Evolutionary conservation across 495 filamentous ascomycete genomes (phyloP).

Genomic region (Podospora australis): DNA sequence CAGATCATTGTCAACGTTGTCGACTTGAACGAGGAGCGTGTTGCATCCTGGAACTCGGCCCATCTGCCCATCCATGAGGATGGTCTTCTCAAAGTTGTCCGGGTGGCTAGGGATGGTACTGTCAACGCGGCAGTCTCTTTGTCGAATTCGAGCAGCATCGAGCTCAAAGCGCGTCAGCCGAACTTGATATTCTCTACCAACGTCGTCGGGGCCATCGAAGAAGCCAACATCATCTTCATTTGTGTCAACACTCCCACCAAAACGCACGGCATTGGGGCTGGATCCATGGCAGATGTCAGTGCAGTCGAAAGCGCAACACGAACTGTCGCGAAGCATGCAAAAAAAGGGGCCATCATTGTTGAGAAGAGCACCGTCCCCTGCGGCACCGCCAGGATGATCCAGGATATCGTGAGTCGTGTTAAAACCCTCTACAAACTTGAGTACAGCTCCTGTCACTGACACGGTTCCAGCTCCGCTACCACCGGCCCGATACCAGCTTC

Average conservation of each 20-base stretch:
- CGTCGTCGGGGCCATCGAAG: constrained; percentile 50
- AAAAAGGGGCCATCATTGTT: constrained; percentile 64
- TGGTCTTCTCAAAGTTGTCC: constrained; percentile 61
- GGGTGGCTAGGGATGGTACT: constrained; percentile 53
- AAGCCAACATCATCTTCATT: constrained; percentile 71
- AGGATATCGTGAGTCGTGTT: constrained; percentile 49
- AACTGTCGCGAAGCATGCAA: constrained; percentile 60
- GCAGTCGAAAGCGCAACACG: constrained; percentile 64
- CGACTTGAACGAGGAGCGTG: constrained; percentile 58
- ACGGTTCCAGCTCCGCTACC: constrained; percentile 30
- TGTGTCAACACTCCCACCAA: constrained; percentile 82
- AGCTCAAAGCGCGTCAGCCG: constrained; percentile 32
- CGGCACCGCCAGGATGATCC: constrained; percentile 64
- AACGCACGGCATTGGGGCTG: constrained; percentile 60
- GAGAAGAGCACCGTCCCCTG: constrained; percentile 84
- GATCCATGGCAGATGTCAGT: constrained; percentile 64
- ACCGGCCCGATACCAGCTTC: constrained; percentile 56
- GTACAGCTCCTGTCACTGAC: neutral
- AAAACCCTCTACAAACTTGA: too few species aligned
- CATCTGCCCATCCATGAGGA: constrained; percentile 75
- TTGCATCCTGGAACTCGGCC: constrained; percentile 64
- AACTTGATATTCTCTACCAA: constrained; percentile 72
- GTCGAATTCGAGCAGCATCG: constrained; percentile 10
- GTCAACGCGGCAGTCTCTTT: constrained; percentile 18
- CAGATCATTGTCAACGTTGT: constrained; percentile 63